Evolutionary conservation across 805 yeast genomes (phyloP).

Genomic region (Hagleromyces aurorensis): DNA sequence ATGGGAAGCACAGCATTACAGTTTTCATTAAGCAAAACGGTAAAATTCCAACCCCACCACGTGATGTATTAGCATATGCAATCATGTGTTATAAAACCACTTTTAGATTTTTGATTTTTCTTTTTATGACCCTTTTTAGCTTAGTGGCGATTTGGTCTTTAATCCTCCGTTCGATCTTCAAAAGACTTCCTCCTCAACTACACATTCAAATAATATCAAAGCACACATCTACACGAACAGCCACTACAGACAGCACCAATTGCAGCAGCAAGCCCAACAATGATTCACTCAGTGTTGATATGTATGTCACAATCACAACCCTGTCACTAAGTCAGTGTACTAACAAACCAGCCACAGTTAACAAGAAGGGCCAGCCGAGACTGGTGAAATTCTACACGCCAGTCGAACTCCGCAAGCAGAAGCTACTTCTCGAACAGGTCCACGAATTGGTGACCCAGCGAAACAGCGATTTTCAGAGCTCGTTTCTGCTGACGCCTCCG

Average conservation of each 20-base stretch:
- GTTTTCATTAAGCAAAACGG: not conserved
- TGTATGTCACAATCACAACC: slow-evolving; percentile 39
- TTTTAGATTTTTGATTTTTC: no score
- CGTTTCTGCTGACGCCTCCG: slow-evolving; percentile 86
- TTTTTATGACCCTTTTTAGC: no score
- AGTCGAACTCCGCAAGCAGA: slow-evolving; percentile 77
- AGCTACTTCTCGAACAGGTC: slow-evolving; percentile 71
- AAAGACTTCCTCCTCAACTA: no score
- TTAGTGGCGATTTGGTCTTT: no score
- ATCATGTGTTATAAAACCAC: no score
- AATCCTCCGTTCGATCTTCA: no score
- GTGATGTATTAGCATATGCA: no score
- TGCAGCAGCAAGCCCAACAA: slow-evolving; percentile 21
- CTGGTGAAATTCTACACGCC: slow-evolving; percentile 88
- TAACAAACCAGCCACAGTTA: no score
- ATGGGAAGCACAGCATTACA: not conserved
- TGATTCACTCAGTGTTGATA: slow-evolving; percentile 84
- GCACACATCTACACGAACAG: not conserved
- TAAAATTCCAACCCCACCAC: no score
- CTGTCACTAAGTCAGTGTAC: no score
- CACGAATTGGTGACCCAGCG: slow-evolving; percentile 67
- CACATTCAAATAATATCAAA: not conserved
- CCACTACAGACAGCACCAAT: not conserved
- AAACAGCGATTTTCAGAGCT: slow-evolving; percentile 63
- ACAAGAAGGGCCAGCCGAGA: slow-evolving; percentile 85